Conservation (phyloP, 2,329 filamentous ascomycete genomes). For the Fusarium sp. region DNA sequence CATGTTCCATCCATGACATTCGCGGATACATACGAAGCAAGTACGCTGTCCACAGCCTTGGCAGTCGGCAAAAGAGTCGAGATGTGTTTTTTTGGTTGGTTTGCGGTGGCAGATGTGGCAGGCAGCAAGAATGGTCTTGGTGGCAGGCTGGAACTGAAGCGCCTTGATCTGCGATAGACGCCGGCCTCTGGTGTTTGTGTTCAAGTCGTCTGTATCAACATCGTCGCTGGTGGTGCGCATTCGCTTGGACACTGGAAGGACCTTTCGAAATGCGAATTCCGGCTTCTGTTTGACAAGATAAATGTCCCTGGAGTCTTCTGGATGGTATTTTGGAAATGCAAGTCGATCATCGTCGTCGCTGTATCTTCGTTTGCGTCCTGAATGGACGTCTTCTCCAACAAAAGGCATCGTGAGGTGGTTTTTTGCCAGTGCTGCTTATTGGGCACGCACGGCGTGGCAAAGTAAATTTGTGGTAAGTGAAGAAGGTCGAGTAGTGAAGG, state of each 20-base stretch:
- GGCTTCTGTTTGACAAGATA: constrained; percentile 45
- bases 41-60: constrained; percentile 69
- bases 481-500: not conserved
- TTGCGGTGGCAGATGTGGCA: constrained; percentile 76
- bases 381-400: constrained; percentile 47
- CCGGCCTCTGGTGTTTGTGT: constrained; percentile 39
- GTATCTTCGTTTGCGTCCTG: constrained; percentile 53
- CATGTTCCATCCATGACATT: constrained; percentile 64
- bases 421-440: constrained; percentile 31
- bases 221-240: constrained; percentile 45
- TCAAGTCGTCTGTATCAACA: constrained; percentile 27
- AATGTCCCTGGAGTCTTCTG: constrained; percentile 44
- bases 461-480: not conserved
- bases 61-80: constrained; percentile 74
- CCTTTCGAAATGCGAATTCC: constrained; percentile 45
- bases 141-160: constrained; percentile 36
- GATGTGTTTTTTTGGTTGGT: constrained; percentile 72
- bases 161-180: constrained; percentile 44
- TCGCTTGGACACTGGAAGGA: constrained; percentile 48
- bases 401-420: constrained; percentile 50
- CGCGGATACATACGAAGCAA: constrained; percentile 75
- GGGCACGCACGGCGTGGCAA: constrained; percentile 20
- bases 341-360: constrained; percentile 44
- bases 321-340: constrained; percentile 42
- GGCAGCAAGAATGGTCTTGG: constrained; percentile 55